These are phyloP conservation scores for Arachis stenosperma DNA, from an alignment of 306 rosid genomes.

Conservation along the genomic window DNA sequence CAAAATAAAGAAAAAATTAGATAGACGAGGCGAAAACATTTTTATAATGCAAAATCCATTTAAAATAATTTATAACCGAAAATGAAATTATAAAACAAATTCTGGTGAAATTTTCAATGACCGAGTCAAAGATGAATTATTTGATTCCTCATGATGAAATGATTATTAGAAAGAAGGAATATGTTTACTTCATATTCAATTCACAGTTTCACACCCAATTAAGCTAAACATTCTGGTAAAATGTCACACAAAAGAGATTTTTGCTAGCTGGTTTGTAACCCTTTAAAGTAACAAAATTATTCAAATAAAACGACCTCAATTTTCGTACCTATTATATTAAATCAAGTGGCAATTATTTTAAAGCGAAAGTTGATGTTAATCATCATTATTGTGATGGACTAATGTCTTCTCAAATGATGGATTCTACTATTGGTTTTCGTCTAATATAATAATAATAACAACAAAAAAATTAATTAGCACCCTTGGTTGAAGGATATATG, in stretches of 20 bases:
- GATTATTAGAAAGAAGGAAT: background rate
- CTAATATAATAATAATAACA: too few species aligned
- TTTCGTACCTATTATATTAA: too few species aligned
- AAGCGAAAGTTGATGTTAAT: background rate
- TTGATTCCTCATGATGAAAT: background rate
- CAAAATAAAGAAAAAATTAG: too few species aligned
- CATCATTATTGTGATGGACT: too few species aligned
- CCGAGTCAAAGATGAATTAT: background rate
- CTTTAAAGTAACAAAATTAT: background rate
- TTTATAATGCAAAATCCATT: background rate
- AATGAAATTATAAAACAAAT: background rate
- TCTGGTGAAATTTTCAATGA: background rate
- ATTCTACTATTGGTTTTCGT: background rate
- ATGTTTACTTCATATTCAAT: background rate
- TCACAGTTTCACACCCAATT: background rate
- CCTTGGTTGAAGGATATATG: too few species aligned
- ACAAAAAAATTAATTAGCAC: too few species aligned
- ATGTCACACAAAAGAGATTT: background rate
- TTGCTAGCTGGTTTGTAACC: too few species aligned
- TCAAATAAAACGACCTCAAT: too few species aligned
- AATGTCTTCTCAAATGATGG: background rate
- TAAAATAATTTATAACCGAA: too few species aligned
- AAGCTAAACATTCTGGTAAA: background rate
- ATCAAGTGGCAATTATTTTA: background rate
- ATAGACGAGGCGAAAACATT: background rate